A percentile compares a stretch with the other conserved stretches of the same genome.
These are phyloP conservation scores for Gynostemma pentaphyllum DNA, from an alignment of 306 rosid species.

Conservation along the genomic window DNA sequence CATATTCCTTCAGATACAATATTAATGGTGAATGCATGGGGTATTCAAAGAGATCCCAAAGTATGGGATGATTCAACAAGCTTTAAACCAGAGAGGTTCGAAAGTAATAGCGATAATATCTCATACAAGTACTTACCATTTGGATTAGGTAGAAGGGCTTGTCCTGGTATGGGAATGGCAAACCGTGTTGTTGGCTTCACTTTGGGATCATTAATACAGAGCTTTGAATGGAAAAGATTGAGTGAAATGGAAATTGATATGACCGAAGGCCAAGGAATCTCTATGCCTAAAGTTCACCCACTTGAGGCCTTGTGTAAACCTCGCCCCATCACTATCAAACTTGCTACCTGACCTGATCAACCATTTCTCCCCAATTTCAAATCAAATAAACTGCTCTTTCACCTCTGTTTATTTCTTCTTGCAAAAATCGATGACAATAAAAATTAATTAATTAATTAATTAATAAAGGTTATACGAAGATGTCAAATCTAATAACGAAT, in stretches of 20 bases:
- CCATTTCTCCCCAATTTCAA: background rate
- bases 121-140: conserved; percentile 22
- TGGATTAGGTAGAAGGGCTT: conserved; percentile 29
- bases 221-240: conserved; percentile 20
- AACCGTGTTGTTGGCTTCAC: conserved; percentile 14
- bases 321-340: background rate
- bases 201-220: conserved; percentile 14
- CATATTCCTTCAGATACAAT: conserved; percentile 9
- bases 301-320: conserved; percentile 16
- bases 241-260: conserved; percentile 5
- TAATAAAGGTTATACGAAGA: no score
- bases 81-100: conserved; percentile 19
- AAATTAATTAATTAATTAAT: no score
- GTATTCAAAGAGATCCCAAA: conserved; percentile 13
- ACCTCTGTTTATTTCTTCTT: no score
- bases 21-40: conserved; percentile 17
- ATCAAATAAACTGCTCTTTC: background rate
- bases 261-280: conserved; percentile 14
- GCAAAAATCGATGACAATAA: no score
- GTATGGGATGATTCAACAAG: conserved; percentile 12
- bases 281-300: conserved; percentile 13
- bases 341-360: background rate
- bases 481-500: no score
- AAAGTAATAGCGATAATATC: background rate
- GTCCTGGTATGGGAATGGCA: conserved; percentile 28